These are phyloP conservation scores for Sclerotinia borealis DNA, from an alignment of 2,329 filamentous ascomycete species.

Conservation along the genomic window DNA sequence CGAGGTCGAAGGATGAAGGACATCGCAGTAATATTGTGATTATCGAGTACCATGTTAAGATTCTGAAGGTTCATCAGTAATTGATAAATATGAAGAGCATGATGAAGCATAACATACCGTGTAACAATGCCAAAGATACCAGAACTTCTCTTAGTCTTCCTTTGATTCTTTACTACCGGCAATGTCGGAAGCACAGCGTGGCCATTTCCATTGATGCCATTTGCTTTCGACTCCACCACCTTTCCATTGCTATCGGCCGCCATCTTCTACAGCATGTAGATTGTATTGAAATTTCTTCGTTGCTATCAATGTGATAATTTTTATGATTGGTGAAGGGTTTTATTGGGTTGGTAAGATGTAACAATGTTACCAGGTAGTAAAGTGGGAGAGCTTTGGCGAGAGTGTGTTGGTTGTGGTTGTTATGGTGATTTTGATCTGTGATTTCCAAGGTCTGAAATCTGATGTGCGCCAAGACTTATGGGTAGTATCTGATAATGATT, in stretches of 20 bases:
- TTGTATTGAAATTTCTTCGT: background rate
- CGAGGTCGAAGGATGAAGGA: conserved; percentile 60
- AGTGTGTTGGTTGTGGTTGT: background rate
- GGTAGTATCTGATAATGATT: background rate
- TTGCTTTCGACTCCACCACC: conserved; percentile 29
- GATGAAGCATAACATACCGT: conserved; percentile 40
- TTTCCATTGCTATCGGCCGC: conserved; percentile 35
- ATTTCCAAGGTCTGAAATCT: conserved; percentile 7
- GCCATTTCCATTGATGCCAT: conserved; percentile 37
- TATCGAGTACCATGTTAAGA: conserved; percentile 82
- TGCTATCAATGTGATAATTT: background rate
- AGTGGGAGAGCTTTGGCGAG: conserved; percentile 6
- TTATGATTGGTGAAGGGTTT: conserved; percentile 2
- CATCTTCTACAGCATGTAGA: conserved; percentile 32
- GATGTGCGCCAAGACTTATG: background rate
- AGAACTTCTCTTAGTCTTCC: conserved; percentile 18
- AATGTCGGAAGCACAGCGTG: conserved; percentile 33
- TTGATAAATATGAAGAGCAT: background rate
- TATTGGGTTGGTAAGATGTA: background rate
- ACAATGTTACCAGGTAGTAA: background rate
- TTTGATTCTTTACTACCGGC: conserved; percentile 23
- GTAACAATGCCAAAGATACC: conserved; percentile 45
- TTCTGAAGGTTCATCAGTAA: conserved; percentile 40
- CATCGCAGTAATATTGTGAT: conserved; percentile 77
- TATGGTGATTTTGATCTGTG: background rate